phyloP scores from a whole-genome alignment of 257 asterid species.

The Paraleonurus japonicus region DNA sequence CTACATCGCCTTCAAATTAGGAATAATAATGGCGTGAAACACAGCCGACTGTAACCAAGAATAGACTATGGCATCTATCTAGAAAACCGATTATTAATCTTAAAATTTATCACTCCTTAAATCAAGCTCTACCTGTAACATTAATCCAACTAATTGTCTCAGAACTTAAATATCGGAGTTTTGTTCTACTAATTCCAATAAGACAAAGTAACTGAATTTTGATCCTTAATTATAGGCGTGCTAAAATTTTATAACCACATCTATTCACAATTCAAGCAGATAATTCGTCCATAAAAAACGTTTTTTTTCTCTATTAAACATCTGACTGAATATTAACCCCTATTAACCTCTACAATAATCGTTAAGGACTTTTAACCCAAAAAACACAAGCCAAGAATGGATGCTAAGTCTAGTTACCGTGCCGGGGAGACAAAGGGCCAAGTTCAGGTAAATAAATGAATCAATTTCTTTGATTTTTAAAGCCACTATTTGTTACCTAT shows the following conservation, averaged over 20 bases:
- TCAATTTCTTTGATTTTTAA: neutral
- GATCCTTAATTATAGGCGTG: slow-evolving; percentile 17
- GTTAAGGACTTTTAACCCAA: neutral
- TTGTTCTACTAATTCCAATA: neutral
- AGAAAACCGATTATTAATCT: neutral
- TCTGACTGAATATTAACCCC: neutral
- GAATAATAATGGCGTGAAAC: neutral
- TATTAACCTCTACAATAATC: neutral
- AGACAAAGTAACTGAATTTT: neutral
- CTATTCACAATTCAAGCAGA: neutral
- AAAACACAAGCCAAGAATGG: slow-evolving; percentile 15
- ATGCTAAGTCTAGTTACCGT: slow-evolving; percentile 22
- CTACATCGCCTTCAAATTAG: neutral
- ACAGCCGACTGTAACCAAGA: neutral
- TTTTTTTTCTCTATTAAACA: neutral
- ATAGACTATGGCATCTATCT: neutral
- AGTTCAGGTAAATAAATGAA: slow-evolving; percentile 22
- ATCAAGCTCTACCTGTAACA: neutral
- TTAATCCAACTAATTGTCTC: neutral
- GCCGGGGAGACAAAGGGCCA: slow-evolving; percentile 39
- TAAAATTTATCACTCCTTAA: neutral
- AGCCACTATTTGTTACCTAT: neutral
- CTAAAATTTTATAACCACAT: neutral
- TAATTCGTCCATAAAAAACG: neutral
- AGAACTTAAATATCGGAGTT: neutral